phyloP scores from a whole-genome alignment of 1,139 yeast genomes.

The Yamadazyma jaroonii region DNA sequence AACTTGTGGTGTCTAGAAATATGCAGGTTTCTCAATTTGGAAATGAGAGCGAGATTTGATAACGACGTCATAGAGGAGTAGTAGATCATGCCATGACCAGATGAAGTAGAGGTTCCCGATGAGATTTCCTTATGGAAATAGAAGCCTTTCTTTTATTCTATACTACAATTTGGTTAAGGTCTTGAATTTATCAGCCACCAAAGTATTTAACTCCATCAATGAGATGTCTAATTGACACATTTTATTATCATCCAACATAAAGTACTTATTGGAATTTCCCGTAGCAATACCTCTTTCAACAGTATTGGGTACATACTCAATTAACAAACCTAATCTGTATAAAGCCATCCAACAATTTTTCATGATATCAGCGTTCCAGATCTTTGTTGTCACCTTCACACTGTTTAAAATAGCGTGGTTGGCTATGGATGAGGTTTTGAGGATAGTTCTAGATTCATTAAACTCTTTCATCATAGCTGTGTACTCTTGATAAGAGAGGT shows the following conservation, averaged over 20 bases:
- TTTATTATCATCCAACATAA: slow-evolving; percentile 41
- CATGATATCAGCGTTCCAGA: slow-evolving; percentile 48
- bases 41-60: neutral
- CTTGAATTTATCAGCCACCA: slow-evolving; percentile 2
- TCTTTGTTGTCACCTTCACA: slow-evolving; percentile 40
- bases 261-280: slow-evolving; percentile 29
- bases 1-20: neutral
- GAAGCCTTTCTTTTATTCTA: too few species aligned
- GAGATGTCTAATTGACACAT: slow-evolving; percentile 49
- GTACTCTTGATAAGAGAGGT: slow-evolving; percentile 77
- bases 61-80: neutral
- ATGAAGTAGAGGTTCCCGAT: neutral
- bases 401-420: slow-evolving; percentile 34
- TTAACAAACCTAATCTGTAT: slow-evolving; percentile 33
- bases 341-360: slow-evolving; percentile 56
- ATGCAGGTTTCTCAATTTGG: neutral
- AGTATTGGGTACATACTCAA: slow-evolving; percentile 34
- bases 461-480: slow-evolving; percentile 47
- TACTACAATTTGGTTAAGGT: slow-evolving; percentile 6
- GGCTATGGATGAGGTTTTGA: slow-evolving; percentile 31
- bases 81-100: neutral
- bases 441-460: slow-evolving; percentile 26
- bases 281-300: slow-evolving; percentile 31
- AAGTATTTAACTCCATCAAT: slow-evolving; percentile 38
- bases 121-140: too few species aligned